Percentiles rank a stretch among this genome's conserved stretches.
Evolutionary conservation across 805 yeast genomes (phyloP).

Genomic region (Diddensiella caesifluorescens): DNA sequence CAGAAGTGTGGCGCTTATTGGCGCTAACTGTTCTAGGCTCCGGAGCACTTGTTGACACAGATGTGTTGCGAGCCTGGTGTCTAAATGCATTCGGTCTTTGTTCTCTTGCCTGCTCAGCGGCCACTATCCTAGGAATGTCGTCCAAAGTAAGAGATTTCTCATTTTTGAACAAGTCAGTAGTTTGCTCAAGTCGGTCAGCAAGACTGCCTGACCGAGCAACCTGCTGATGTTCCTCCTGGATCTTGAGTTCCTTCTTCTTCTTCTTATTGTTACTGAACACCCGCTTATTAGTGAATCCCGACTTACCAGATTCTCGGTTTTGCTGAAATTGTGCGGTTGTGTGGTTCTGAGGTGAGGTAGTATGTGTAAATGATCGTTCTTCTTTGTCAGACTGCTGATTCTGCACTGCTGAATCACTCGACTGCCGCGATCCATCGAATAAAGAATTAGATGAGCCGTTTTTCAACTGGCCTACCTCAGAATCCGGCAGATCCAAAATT

Average conservation of each 20-base stretch:
- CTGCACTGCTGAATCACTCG: constrained; percentile 1
- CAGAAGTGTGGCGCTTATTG: background rate
- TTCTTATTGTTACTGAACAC: constrained; percentile 13
- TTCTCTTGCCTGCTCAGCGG: constrained; percentile 93
- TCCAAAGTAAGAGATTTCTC: constrained; percentile 87
- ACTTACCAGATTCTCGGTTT: no score
- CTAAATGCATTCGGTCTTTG: constrained; percentile 88
- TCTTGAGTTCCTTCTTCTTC: constrained; percentile 17
- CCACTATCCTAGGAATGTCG: constrained; percentile 94
- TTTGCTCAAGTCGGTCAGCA: constrained; percentile 43
- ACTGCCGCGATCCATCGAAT: background rate
- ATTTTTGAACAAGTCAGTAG: constrained; percentile 65
- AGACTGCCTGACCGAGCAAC: background rate
- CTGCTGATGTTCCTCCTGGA: constrained; percentile 15
- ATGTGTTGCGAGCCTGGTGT: constrained; percentile 49
- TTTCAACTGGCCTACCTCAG: constrained; percentile 23
- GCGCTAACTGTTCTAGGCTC: constrained; percentile 8
- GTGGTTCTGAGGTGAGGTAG: constrained; percentile 12
- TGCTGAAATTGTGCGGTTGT: constrained; percentile 2
- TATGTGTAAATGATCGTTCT: constrained; percentile 1
- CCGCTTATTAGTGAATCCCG: no score
- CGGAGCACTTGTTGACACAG: constrained; percentile 17
- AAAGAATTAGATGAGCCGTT: constrained; percentile 14
- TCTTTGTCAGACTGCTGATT: constrained; percentile 2
- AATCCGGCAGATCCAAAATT: constrained; percentile 54